Base-by-base conservation (phyloP, 345 rosid species). In the Populus pruinosa region DNA sequence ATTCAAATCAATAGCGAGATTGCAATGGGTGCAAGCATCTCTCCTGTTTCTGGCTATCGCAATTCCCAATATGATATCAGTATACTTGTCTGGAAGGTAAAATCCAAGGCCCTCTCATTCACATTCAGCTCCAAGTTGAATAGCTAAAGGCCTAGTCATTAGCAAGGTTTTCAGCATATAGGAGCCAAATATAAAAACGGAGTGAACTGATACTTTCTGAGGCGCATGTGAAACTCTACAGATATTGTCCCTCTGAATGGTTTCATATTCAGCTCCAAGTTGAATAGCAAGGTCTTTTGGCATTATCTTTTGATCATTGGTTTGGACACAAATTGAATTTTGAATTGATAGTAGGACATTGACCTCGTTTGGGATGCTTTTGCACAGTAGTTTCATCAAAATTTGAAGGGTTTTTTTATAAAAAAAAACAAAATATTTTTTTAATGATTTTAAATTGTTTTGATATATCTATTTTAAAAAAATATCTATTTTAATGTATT, bases 21-120 rank as follows among this genome's bases (percentile, higher is more conserved):
- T 80, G 99, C 99, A 72, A 94, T 96, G 78, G 99, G 99, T 33
- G 99, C 99, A n/a, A 94, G 98, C 83, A 96, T 96, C 76, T 96
- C 98, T 68, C 98, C 99, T 17, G 83, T 96, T 50, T 96, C 99
- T 16, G 77, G 83, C 12, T 88, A 73, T 73, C 76, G 82, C 70
- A 87, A 84, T 74, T 88, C 84, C 81, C 99, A 96, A 78, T 94
- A 82, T 41, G 99, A 96, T 83, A 90, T 96, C 74, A 88, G 97
- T 66, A 87, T 96, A 50, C 98, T 96, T 84, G 88, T 94, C 73
- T 96, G 98, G 98, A 96, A 94, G 99, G 99, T 90, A 82, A 64
- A 38, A 39, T 23, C 72, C 65, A 63, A 50, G 13, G 27, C 29
- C 35, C 11, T 68, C 59, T 11, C 71, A 12, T 29, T 49, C 50